Base-by-base conservation (phyloP, 192 early-diverging fungal genomes). In the Coemansia sp. region DNA sequence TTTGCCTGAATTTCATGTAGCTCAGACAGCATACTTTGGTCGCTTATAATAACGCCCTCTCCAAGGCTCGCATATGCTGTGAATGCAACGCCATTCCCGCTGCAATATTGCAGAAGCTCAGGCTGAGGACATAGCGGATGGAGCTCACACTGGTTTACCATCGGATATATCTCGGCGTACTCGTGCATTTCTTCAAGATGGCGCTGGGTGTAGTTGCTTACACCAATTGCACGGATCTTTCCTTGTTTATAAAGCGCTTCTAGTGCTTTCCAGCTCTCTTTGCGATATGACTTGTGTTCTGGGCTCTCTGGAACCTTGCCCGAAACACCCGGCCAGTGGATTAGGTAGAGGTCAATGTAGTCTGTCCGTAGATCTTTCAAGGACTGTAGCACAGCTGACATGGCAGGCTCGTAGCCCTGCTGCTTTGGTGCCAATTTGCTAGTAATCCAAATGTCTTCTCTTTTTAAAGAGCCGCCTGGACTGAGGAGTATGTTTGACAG, bases 31-130 rank as follows among this genome's bases (percentile, higher is more conserved):
- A 27, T 50, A 9, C 53, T 27, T 33, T 54, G 17, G 44, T 75
- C 63, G 38, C 54, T 19, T 14, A 73, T 52, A 17, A 78, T 39
- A 6, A 45, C 53, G 0, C 83, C 82, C 71, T 88, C 84, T 8
- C 89, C 89, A 1, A 91, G 64, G 61, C 85, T 88, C 9, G 84
- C 85, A 58, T 91, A 91, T 14, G 89, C 87, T 38, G 85, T 82
- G 33, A 88, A 71, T 22, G 77, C 71, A 50, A 91, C 87, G 4
- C 69, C 46, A 48, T 87, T 70, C 8, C 64, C 24, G 9, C 71
- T 50, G 60, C 87, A 89, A 21, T 81, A 79, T 8, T 80, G 51
- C 30, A 86, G n/a, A 2, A 91, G 46, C 18, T 84, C 81, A 1
- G 59, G 51, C 67, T 89, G 84, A 19, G 77, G 72, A 13, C 83